Evolutionary conservation across 2,329 filamentous ascomycete genomes (phyloP).

Genomic region (Tolypocladium album): DNA sequence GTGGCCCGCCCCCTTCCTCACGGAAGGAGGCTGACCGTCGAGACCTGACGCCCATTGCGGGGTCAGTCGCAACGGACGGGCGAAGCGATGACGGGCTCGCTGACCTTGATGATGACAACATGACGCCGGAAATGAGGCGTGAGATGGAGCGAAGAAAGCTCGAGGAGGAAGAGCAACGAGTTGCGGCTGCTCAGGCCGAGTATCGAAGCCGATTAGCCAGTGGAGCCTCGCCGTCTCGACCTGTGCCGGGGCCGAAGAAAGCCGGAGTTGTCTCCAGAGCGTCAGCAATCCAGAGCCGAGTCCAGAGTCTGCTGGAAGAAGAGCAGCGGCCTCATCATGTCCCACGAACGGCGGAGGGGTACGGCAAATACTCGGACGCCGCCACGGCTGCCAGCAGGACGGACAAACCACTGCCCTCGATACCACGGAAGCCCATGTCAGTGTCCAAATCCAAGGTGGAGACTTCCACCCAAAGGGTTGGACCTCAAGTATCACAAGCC

Average conservation of each 20-base stretch:
- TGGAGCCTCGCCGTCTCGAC: constrained; percentile 23
- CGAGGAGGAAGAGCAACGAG: constrained; percentile 79
- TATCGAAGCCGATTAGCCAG: constrained; percentile 66
- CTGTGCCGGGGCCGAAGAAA: constrained; percentile 37
- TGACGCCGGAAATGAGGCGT: constrained; percentile 79
- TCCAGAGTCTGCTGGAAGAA: constrained; percentile 76
- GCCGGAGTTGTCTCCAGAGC: constrained; percentile 55
- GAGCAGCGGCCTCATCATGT: constrained; percentile 49
- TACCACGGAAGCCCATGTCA: constrained; percentile 41
- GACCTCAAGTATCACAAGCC: constrained; percentile 4
- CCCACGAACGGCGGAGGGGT: constrained; percentile 71
- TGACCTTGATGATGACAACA: constrained; percentile 54
- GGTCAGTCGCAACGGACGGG: constrained; percentile 56
- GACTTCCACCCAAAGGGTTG: constrained; percentile 12
- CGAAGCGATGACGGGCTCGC: constrained; percentile 51
- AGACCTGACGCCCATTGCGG: constrained; percentile 59
- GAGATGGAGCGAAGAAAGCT: constrained; percentile 77
- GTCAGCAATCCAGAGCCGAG: constrained; percentile 81
- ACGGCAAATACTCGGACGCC: constrained; percentile 71
- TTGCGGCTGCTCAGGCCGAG: constrained; percentile 79
- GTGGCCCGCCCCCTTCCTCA: constrained; percentile 35
- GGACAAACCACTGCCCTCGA: constrained; percentile 29
- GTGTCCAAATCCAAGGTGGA: constrained; percentile 18
- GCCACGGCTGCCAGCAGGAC: constrained; percentile 22
- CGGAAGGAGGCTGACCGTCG: constrained; percentile 35